A percentile compares a stretch with the other conserved stretches of the same genome.
Conservation (phyloP, 2,329 filamentous ascomycete species). For the Penicillium expansum region DNA sequence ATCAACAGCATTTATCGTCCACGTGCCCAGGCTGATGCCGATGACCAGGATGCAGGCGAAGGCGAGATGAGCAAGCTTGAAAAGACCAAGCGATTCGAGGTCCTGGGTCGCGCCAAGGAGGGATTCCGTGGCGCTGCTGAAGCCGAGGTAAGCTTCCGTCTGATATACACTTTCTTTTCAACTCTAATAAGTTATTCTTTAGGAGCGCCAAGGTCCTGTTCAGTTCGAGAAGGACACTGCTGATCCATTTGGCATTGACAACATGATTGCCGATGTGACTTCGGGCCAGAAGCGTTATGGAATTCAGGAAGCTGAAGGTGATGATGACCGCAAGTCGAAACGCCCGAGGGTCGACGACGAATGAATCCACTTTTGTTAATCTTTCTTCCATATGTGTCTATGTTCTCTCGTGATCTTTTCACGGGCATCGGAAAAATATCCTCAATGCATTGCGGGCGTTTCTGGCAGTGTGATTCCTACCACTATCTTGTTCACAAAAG, state of each 20-base stretch:
- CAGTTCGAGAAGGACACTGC: constrained; percentile 88
- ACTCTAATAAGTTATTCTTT: constrained; percentile 5
- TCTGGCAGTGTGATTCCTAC: constrained; percentile 14
- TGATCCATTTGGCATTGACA: constrained; percentile 92
- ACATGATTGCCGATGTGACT: constrained; percentile 80
- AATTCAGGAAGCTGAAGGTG: constrained; percentile 41
- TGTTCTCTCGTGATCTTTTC: constrained; percentile 11
- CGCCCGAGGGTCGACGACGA: constrained; percentile 76
- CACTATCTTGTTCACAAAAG: constrained; percentile 8
- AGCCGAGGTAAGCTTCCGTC: constrained; percentile 62
- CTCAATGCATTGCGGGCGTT: constrained; percentile 34
- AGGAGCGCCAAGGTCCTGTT: constrained; percentile 84
- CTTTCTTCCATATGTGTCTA: constrained; percentile 13
- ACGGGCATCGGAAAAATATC: constrained; percentile 7
- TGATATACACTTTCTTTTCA: background rate
- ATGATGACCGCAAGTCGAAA: constrained; percentile 53
- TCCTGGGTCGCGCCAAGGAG: constrained; percentile 74
- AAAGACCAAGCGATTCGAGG: constrained; percentile 82
- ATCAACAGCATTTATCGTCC: constrained; percentile 93
- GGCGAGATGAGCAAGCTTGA: constrained; percentile 84
- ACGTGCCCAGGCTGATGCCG: constrained; percentile 66
- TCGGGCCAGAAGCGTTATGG: constrained; percentile 47
- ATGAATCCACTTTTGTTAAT: constrained; percentile 14
- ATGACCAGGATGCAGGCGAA: constrained; percentile 75
- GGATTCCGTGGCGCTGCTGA: constrained; percentile 83